Conservation (phyloP, 1,139 yeast species). For the Candida glucosophila region DNA sequence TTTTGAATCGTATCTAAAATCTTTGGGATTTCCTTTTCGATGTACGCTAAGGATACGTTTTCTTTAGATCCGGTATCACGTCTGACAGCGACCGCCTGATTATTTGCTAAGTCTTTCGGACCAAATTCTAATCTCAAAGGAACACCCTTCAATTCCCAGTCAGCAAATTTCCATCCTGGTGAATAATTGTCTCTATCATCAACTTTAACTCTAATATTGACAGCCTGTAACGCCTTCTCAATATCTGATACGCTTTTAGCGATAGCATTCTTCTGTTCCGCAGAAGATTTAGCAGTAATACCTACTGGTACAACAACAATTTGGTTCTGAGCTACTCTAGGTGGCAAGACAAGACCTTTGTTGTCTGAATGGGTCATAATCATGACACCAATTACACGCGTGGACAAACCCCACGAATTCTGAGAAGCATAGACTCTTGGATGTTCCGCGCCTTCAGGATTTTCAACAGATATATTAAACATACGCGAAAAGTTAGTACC, state of each 20-base stretch:
- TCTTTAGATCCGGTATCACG: constrained; percentile 82
- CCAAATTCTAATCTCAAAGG: constrained; percentile 94
- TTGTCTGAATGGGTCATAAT: constrained; percentile 98
- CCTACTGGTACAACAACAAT: constrained; percentile 94
- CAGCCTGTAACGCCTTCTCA: constrained; percentile 46
- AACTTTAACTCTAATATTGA: constrained; percentile 66
- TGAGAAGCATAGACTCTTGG: constrained; percentile 88
- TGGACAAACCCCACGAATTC: constrained; percentile 98
- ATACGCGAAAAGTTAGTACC: constrained; percentile 98
- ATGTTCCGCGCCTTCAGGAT: constrained; percentile 82
- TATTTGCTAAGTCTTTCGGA: constrained; percentile 82
- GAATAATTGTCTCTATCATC: constrained; percentile 93
- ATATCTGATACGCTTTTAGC: constrained; percentile 61
- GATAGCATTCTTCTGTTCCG: constrained; percentile 64
- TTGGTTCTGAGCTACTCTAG: constrained; percentile 90
- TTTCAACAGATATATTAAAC: constrained; percentile 93
- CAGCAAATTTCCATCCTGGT: constrained; percentile 98
- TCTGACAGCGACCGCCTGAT: constrained; percentile 81
- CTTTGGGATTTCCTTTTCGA: constrained; percentile 63
- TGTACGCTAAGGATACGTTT: constrained; percentile 53
- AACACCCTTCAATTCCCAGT: constrained; percentile 93
- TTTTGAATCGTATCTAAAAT: constrained; percentile 74
- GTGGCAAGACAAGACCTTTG: constrained; percentile 96
- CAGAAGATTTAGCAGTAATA: constrained; percentile 75
- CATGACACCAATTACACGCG: constrained; percentile 99